Percentiles rank a stretch among this genome's conserved stretches.
phyloP scores from a whole-genome alignment of 371 early-diverging fungal species.

The Haplosporangium sp. region DNA sequence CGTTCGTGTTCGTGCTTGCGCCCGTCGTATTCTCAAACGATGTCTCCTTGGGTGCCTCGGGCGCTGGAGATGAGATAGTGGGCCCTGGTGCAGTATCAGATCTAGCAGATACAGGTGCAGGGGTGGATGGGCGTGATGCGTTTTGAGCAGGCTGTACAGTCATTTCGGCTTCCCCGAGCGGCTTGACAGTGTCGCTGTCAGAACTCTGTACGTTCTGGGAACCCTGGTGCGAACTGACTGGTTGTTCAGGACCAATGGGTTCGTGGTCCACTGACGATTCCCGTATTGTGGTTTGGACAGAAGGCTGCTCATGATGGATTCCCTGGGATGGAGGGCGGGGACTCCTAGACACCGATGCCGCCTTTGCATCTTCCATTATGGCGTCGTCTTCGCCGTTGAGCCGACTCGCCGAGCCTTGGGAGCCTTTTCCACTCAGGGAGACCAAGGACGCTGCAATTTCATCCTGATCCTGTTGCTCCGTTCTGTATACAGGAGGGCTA shows the following conservation, averaged over 20 bases:
- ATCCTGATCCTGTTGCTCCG: slow-evolving; percentile 46
- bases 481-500: slow-evolving; percentile 6
- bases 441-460: slow-evolving; percentile 53
- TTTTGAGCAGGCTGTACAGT: neutral
- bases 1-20: neutral
- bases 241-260: too few species aligned
- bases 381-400: slow-evolving; percentile 35
- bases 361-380: slow-evolving; percentile 42
- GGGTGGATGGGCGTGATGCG: neutral
- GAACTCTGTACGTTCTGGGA: too few species aligned
- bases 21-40: neutral
- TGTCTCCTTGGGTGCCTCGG: neutral
- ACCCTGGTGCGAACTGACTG: too few species aligned
- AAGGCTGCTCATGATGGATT: neutral
- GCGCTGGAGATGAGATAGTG: neutral
- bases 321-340: neutral
- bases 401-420: slow-evolving; percentile 1
- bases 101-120: neutral
- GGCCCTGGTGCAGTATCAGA: neutral
- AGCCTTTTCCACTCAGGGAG: slow-evolving; percentile 43
- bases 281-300: too few species aligned
- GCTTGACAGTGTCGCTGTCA: too few species aligned
- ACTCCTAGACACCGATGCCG: neutral
- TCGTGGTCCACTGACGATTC: too few species aligned
- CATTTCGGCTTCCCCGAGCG: neutral